A percentile compares a stretch with the other conserved stretches of the same genome.
These are phyloP conservation scores for Amaranthus tricolor DNA, from an alignment of 179 eudicot species.

Conservation along the genomic window DNA sequence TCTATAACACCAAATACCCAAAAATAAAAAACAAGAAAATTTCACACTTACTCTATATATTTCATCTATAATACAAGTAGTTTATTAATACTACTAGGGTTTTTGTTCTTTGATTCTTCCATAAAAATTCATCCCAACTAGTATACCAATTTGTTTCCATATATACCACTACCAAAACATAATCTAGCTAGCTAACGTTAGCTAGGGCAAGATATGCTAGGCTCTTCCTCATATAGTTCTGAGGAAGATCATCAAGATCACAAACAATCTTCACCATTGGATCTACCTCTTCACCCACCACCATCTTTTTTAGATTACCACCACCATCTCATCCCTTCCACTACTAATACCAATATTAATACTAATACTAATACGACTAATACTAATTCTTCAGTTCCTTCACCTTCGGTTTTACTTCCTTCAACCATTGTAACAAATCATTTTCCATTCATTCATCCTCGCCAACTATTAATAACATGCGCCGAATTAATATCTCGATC, in stretches of 20 bases:
- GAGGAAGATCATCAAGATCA: slow-evolving; percentile 30
- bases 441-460: slow-evolving; percentile 33
- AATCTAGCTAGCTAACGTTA: background rate
- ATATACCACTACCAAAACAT: background rate
- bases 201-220: slow-evolving; percentile 35
- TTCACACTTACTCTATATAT: background rate
- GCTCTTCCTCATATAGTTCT: slow-evolving; percentile 35
- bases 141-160: background rate
- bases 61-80: too few species aligned
- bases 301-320: slow-evolving; percentile 11
- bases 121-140: background rate
- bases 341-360: background rate
- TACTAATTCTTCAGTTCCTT: slow-evolving; percentile 3
- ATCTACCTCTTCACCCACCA: slow-evolving; percentile 16
- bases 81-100: too few species aligned
- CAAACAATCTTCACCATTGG: slow-evolving; percentile 21
- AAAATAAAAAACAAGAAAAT: background rate
- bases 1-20: too few species aligned
- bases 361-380: background rate
- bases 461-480: slow-evolving; percentile 58
- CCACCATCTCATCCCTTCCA: slow-evolving; percentile 7
- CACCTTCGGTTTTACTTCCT: slow-evolving; percentile 16
- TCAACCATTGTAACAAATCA: slow-evolving; percentile 5
- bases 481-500: slow-evolving; percentile 62
- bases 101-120: background rate